These are phyloP conservation scores for Nannizzia gypsea DNA, from an alignment of 2,329 filamentous ascomycete species.

Conservation along the genomic window DNA sequence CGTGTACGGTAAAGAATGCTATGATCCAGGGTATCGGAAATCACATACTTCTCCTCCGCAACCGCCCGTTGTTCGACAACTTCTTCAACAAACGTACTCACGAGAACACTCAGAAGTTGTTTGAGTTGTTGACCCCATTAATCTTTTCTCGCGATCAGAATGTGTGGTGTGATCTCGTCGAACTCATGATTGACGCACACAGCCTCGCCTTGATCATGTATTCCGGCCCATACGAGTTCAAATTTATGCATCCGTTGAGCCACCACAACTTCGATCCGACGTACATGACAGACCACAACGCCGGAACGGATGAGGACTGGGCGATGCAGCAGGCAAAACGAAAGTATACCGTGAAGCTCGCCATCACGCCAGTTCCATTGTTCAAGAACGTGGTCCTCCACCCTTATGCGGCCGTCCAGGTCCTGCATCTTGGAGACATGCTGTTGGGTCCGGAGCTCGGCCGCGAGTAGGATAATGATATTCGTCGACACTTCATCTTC, in stretches of 20 bases:
- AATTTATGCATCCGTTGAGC: not conserved
- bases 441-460: not conserved
- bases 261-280: not conserved
- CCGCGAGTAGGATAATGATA: not conserved
- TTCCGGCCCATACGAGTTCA: conserved; percentile 20
- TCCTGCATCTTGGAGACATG: conserved; percentile 3
- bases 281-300: conserved; percentile 3
- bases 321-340: not conserved
- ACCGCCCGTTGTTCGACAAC: conserved; percentile 17
- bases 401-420: not conserved
- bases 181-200: conserved; percentile 22
- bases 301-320: not conserved
- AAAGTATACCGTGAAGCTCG: not conserved
- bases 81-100: conserved; percentile 17
- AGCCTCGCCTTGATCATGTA: conserved; percentile 20
- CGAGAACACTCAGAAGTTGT: conserved; percentile 16
- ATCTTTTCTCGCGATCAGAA: conserved; percentile 10
- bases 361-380: conserved; percentile 4
- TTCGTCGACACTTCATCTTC: not conserved
- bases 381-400: not conserved
- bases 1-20: conserved; percentile 15
- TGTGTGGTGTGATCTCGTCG: conserved; percentile 16
- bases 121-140: conserved; percentile 17
- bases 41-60: conserved; percentile 15
- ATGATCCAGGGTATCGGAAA: conserved; percentile 16